phyloP scores from a whole-genome alignment of 2,329 filamentous ascomycete genomes.

The Fusarium decemcellulare region DNA sequence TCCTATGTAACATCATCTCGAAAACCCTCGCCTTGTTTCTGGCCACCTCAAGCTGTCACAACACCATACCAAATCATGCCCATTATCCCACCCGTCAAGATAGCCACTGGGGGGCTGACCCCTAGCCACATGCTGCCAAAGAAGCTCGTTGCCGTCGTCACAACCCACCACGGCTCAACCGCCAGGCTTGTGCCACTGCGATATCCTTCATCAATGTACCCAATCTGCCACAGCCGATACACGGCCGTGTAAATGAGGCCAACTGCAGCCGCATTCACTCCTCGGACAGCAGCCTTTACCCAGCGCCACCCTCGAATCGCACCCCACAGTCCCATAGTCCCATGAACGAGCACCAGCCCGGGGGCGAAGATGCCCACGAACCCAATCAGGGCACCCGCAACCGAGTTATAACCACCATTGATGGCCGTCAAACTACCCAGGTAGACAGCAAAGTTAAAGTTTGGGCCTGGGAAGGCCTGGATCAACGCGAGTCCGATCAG shows the following conservation, averaged over 20 bases:
- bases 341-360: constrained; percentile 63
- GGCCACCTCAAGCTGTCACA: constrained; percentile 26
- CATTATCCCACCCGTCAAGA: constrained; percentile 52
- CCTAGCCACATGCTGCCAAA: constrained; percentile 54
- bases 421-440: constrained; percentile 66
- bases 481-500: constrained; percentile 80
- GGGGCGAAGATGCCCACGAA: constrained; percentile 68
- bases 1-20: background rate
- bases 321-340: constrained; percentile 69
- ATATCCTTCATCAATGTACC: constrained; percentile 66
- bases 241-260: constrained; percentile 76
- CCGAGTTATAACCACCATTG: constrained; percentile 52
- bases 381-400: constrained; percentile 65
- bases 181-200: constrained; percentile 66
- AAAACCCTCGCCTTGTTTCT: background rate
- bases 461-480: constrained; percentile 73
- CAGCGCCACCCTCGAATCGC: constrained; percentile 60
- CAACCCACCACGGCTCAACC: constrained; percentile 75
- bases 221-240: constrained; percentile 74
- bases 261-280: constrained; percentile 72
- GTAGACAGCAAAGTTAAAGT: constrained; percentile 70
- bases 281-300: constrained; percentile 65
- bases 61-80: constrained; percentile 52
- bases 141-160: constrained; percentile 66
- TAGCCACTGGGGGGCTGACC: constrained; percentile 50